Evolutionary conservation across 805 yeast genomes (phyloP), one percentile per base, ranked within the genome.

Genomic region (Candida piceae): DNA sequence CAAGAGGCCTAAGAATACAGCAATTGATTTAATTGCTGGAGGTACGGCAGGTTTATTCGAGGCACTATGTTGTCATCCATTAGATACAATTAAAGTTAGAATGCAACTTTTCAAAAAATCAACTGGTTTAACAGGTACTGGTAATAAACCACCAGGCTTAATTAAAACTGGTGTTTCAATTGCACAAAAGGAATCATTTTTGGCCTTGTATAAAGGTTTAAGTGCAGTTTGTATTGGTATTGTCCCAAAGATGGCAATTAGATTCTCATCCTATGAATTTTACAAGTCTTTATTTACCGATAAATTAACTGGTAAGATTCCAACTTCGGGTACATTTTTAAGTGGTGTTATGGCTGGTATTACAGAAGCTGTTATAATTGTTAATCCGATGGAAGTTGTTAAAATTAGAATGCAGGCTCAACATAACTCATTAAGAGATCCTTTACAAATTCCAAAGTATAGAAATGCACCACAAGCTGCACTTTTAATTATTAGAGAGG

Each of bases 301-400:
- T 41, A 60, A 63, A 34, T 70, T 70, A 35, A 76, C 84, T 36
- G 83, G 87, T 18, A 64, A 69, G 10, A 79, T 87, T 38, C 58
- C 84, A 29, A 84, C 96, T 5, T 74, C 76, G 32, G 74, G 78
- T 51, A 85, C 89, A 9, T 90, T 90, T 58, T 48, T 84, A 35
- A 89, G 97, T 30, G 98, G 98, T 66, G 93, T 90, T 18, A 89
- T 95, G 62, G 97, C 98, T 15, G 98, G 98, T 67, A 70, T 86
- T 58, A 86, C 96, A 34, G 98, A 90, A 65, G 96, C 97, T 2
- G 89, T 93, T 39, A 64, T 84, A 41, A 90, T 90, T 40, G 98
- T 90, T 29, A 93, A 87, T 60, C 97, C 97, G 31, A 90, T 88
- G 84, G 98, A 90, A 63, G 97, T 93, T 44, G 95, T 90, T 47